Conservation (phyloP, 345 rosid species). For the Hypericum perforatum region DNA sequence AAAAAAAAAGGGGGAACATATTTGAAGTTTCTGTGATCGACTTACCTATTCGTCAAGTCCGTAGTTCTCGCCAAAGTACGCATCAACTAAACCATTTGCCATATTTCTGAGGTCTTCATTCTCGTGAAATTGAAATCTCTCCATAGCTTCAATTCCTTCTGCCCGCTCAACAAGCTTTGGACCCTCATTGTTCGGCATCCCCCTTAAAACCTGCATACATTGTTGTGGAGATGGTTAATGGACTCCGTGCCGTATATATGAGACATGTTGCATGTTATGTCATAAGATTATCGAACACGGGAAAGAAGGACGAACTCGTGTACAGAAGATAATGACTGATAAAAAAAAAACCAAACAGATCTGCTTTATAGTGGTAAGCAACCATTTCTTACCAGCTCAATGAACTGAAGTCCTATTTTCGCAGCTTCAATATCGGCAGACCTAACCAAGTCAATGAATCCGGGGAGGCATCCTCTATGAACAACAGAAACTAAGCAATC, state of each 20-base stretch:
- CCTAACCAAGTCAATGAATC: constrained; percentile 75
- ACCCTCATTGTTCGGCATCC: constrained; percentile 86
- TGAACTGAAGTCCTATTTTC: constrained; percentile 85
- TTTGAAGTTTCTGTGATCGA: no score
- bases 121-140: constrained; percentile 90
- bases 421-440: constrained; percentile 83
- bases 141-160: constrained; percentile 98
- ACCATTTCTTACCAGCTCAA: constrained; percentile 71
- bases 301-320: no score
- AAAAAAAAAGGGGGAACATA: no score
- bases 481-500: constrained; percentile 75
- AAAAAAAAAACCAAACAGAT: no score
- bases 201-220: constrained; percentile 62
- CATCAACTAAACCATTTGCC: constrained; percentile 87
- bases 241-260: not conserved
- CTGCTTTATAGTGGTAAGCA: no score
- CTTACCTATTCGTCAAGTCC: constrained; percentile 41
- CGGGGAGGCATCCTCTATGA: constrained; percentile 65
- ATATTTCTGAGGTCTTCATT: constrained; percentile 85
- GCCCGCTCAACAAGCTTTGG: constrained; percentile 75
- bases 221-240: not conserved
- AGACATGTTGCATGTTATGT: no score
- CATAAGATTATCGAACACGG: no score
- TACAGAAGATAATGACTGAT: no score
- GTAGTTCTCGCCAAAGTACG: constrained; percentile 84